These are phyloP conservation scores for Xylariaceae sp. DNA, from an alignment of 2,329 filamentous ascomycete genomes.

Conservation along the genomic window DNA sequence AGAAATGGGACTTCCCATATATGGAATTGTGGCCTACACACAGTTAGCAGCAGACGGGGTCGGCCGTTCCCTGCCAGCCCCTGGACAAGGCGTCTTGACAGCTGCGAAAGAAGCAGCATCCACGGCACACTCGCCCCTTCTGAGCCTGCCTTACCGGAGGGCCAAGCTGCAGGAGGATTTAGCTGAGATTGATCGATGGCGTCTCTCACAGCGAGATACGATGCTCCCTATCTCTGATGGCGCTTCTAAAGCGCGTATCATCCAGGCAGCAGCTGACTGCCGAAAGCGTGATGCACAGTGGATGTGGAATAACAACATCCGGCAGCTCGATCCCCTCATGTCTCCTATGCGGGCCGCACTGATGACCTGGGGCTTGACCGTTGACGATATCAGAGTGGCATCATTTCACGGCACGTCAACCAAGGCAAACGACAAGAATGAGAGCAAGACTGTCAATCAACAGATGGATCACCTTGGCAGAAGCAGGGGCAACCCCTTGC, in stretches of 20 bases:
- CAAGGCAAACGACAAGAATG: too few relatives aligned
- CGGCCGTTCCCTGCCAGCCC: conserved; percentile 93
- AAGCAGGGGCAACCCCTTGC: too few relatives aligned
- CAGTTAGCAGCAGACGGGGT: conserved; percentile 99
- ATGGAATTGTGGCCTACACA: conserved; percentile 90
- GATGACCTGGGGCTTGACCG: too few relatives aligned
- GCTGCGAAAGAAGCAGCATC: conserved; percentile 88
- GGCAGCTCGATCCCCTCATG: conserved; percentile 92
- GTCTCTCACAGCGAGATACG: conserved; percentile 91
- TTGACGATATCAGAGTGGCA: too few relatives aligned
- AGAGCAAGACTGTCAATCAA: too few relatives aligned
- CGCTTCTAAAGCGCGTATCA: conserved; percentile 71
- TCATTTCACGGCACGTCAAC: too few relatives aligned
- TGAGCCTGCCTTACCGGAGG: conserved; percentile 96
- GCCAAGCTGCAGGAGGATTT: conserved; percentile 92
- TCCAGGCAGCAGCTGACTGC: conserved; percentile 83
- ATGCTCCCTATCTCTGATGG: conserved; percentile 64
- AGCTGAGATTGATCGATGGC: conserved; percentile 94
- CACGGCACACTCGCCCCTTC: conserved; percentile 91
- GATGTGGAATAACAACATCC: conserved; percentile 97
- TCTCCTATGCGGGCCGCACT: conserved; percentile 94
- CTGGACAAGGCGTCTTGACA: conserved; percentile 94
- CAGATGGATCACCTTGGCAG: too few relatives aligned
- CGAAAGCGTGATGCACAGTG: conserved; percentile 92
- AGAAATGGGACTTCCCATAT: conserved; percentile 99